phyloP scores from a whole-genome alignment of 1,139 yeast species.

The Debaryomycetaceae sp. region DNA sequence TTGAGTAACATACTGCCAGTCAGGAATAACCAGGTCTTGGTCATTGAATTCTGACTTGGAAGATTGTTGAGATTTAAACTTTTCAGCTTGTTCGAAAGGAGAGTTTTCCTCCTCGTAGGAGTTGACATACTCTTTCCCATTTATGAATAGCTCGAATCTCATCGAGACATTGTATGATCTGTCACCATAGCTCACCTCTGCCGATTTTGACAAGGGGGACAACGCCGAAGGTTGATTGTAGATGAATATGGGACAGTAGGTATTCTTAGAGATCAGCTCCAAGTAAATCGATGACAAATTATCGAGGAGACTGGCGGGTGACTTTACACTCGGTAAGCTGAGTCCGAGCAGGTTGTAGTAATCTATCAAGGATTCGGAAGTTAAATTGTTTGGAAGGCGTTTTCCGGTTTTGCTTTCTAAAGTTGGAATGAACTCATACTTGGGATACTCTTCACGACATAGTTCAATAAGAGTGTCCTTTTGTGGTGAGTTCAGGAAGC shows the following conservation, averaged over 20 bases:
- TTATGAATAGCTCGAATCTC: slow-evolving; percentile 80
- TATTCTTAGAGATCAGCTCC: slow-evolving; percentile 53
- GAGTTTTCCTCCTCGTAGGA: slow-evolving; percentile 97
- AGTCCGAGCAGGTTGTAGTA: slow-evolving; percentile 31
- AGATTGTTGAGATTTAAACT: slow-evolving; percentile 56
- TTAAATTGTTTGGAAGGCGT: slow-evolving; percentile 36
- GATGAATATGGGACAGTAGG: slow-evolving; percentile 61
- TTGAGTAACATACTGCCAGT: slow-evolving; percentile 62
- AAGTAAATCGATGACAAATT: slow-evolving; percentile 57
- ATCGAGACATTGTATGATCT: slow-evolving; percentile 48
- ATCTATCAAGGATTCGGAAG: slow-evolving; percentile 32
- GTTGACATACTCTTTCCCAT: slow-evolving; percentile 79
- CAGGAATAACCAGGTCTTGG: slow-evolving; percentile 66
- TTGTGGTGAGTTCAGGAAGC: slow-evolving; percentile 9
- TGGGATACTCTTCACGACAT: slow-evolving; percentile 19
- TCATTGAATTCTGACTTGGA: slow-evolving; percentile 50
- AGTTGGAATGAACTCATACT: slow-evolving; percentile 60
- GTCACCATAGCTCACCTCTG: slow-evolving; percentile 17
- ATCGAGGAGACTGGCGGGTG: slow-evolving; percentile 63
- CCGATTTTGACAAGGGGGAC: slow-evolving; percentile 85
- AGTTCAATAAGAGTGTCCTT: slow-evolving; percentile 16
- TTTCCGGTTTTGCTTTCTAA: slow-evolving; percentile 45
- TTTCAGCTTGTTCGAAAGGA: slow-evolving; percentile 63
- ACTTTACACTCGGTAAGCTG: slow-evolving; percentile 38
- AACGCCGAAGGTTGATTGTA: slow-evolving; percentile 79